Conservation (phyloP, 1,139 yeast species). For the Lodderomyces oxycetoniae region DNA sequence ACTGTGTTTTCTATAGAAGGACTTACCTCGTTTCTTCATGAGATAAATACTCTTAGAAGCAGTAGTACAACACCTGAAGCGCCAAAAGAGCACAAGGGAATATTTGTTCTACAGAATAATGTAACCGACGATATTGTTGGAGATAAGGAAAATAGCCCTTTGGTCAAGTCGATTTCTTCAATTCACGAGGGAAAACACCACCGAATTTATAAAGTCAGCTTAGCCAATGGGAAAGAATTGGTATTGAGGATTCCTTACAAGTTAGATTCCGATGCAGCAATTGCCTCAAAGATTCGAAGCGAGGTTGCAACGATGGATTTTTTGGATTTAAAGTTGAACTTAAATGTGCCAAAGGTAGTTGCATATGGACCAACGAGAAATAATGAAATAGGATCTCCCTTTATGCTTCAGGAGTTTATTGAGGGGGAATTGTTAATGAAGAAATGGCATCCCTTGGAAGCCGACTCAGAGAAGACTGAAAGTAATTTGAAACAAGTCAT, state of each 20-base stretch:
- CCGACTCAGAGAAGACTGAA: slow-evolving; percentile 27
- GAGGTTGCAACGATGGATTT: slow-evolving; percentile 95
- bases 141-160: slow-evolving; percentile 29
- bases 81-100: slow-evolving; percentile 31
- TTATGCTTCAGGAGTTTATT: slow-evolving; percentile 71
- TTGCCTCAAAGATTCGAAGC: slow-evolving; percentile 66
- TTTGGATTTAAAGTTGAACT: slow-evolving; percentile 47
- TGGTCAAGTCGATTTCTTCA: slow-evolving; percentile 69
- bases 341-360: slow-evolving; percentile 67
- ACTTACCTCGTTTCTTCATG: slow-evolving; percentile 46
- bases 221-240: slow-evolving; percentile 58
- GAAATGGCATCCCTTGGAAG: slow-evolving; percentile 78
- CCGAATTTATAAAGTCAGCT: slow-evolving; percentile 68
- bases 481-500: slow-evolving; percentile 52
- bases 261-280: slow-evolving; percentile 57
- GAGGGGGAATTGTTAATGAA: slow-evolving; percentile 82
- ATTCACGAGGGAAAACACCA: slow-evolving; percentile 94
- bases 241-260: slow-evolving; percentile 84
- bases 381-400: slow-evolving; percentile 68
- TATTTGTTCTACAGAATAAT: slow-evolving; percentile 45
- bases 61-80: slow-evolving; percentile 16
- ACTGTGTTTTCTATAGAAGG: slow-evolving; percentile 87
- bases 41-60: slow-evolving; percentile 25
- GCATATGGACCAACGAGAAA: slow-evolving; percentile 63
- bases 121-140: slow-evolving; percentile 40